These are phyloP conservation scores for Monosporascus sp. DNA, from an alignment of 2,329 filamentous ascomycete genomes.

Conservation along the genomic window DNA sequence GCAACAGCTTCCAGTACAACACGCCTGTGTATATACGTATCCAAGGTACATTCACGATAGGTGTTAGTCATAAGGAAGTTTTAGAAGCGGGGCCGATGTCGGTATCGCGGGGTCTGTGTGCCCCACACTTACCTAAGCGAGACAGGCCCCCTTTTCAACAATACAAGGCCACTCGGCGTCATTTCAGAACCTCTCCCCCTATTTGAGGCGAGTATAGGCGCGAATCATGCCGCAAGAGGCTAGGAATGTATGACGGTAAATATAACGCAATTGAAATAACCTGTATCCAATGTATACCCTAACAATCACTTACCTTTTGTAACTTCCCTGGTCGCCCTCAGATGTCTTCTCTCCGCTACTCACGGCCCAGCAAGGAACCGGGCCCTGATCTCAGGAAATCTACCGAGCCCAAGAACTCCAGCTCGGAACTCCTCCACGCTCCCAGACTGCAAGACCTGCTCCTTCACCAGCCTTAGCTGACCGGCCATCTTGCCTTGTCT, in stretches of 20 bases:
- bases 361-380: background rate
- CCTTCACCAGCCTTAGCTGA: background rate
- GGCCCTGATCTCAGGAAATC: background rate
- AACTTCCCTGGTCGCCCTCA: too few relatives aligned
- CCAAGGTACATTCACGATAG: background rate
- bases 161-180: too few relatives aligned
- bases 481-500: background rate
- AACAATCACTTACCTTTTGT: background rate
- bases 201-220: too few relatives aligned
- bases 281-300: background rate
- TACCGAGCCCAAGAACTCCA: background rate
- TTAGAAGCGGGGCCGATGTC: background rate
- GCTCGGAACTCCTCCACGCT: background rate
- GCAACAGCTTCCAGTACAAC: too few relatives aligned
- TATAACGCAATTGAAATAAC: background rate
- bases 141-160: background rate
- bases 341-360: background rate
- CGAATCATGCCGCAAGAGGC: too few relatives aligned
- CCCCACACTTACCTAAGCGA: background rate
- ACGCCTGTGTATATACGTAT: too few relatives aligned
- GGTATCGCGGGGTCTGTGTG: background rate
- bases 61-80: background rate
- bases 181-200: too few relatives aligned
- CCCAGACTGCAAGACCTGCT: background rate
- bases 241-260: too few relatives aligned